A percentile compares a stretch with the other conserved stretches of the same genome.
These are phyloP conservation scores for Pseudogymnoascus sp. DNA, from an alignment of 2,329 filamentous ascomycete genomes.

Conservation along the genomic window DNA sequence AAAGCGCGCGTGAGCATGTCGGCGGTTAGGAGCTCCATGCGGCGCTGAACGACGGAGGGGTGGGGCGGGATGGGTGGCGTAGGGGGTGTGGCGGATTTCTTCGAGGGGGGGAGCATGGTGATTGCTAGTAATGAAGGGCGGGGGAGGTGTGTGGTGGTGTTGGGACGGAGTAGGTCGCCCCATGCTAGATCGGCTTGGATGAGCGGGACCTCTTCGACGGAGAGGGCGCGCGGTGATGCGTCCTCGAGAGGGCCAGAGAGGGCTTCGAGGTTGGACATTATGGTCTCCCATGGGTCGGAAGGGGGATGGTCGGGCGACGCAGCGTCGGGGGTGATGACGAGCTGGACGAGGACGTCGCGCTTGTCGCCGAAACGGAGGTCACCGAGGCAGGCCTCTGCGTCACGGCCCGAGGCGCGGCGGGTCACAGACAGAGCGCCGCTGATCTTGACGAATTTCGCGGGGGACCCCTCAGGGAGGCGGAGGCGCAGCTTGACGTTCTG, in stretches of 20 bases:
- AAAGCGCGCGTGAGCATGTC: constrained; percentile 94
- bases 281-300: constrained; percentile 93
- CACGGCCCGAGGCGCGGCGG: constrained; percentile 87
- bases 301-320: constrained; percentile 70
- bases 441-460: constrained; percentile 97
- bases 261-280: constrained; percentile 90
- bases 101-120: constrained; percentile 75
- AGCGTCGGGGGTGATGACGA: constrained; percentile 84
- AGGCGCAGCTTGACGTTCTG: constrained; percentile 97
- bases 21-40: constrained; percentile 95
- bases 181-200: constrained; percentile 92
- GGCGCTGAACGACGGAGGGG: constrained; percentile 85
- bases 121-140: constrained; percentile 88
- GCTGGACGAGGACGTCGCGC: constrained; percentile 82
- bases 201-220: constrained; percentile 88
- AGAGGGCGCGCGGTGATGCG: constrained; percentile 74
- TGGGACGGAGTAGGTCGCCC: constrained; percentile 87
- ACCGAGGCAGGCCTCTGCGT: constrained; percentile 85
- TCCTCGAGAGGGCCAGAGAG: constrained; percentile 74
- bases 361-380: constrained; percentile 95
- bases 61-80: constrained; percentile 86
- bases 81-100: constrained; percentile 56
- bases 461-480: constrained; percentile 87
- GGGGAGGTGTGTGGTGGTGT: constrained; percentile 74
- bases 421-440: constrained; percentile 93